Conservation (phyloP, 441 rosid species). For the Cnidoscolus chayamansa region DNA sequence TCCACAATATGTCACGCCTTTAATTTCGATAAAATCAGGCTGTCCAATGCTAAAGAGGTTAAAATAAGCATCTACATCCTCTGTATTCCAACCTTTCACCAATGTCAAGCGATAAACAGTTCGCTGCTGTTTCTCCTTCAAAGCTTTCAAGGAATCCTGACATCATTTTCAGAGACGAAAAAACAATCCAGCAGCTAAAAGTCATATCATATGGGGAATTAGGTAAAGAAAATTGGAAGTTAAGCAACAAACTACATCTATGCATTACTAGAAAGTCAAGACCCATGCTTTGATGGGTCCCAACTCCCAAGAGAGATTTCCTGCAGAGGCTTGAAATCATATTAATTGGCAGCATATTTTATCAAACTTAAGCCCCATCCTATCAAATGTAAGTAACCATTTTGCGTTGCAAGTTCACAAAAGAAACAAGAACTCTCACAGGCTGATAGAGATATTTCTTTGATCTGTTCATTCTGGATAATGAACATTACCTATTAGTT, state of each 20-base stretch:
- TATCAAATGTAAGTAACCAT: not conserved
- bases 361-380: not conserved
- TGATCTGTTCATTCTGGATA: not conserved
- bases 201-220: not conserved
- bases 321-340: not conserved
- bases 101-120: conserved; percentile 87
- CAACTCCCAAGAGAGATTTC: not conserved
- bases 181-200: conserved; percentile 4
- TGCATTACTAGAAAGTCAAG: not conserved
- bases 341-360: not conserved
- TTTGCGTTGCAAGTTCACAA: not conserved
- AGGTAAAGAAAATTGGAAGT: not conserved
- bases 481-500: not conserved
- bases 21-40: conserved; percentile 93
- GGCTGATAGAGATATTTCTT: not conserved
- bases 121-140: conserved; percentile 74
- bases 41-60: conserved; percentile 78
- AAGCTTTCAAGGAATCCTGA: conserved; percentile 83
- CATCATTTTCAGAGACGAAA: conserved; percentile 13
- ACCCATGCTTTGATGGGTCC: not conserved
- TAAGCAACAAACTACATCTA: not conserved
- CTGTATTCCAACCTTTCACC: conserved; percentile 95
- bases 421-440: no score
- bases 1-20: conserved; percentile 96
- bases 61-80: conserved; percentile 79